Evolutionary conservation across 352 stramenopile genomes (phyloP).

Genomic region (Phytopythium aichiense): DNA sequence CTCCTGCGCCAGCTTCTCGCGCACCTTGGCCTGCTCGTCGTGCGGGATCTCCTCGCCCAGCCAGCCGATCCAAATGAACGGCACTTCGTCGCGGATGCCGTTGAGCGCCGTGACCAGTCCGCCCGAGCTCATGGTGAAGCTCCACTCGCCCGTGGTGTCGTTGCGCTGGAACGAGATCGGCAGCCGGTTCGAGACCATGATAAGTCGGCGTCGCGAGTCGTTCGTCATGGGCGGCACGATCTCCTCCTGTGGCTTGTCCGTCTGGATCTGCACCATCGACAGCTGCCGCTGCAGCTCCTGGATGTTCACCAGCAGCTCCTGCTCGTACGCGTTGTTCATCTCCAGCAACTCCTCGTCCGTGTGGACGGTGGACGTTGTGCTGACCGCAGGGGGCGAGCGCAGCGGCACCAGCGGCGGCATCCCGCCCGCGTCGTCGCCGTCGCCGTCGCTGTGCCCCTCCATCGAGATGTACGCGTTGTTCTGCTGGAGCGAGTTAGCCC

Average conservation of each 20-base stretch:
- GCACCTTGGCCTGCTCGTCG: constrained; percentile 76
- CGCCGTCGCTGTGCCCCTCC: constrained; percentile 12
- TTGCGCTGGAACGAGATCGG: constrained; percentile 89
- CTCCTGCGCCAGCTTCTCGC: constrained; percentile 77
- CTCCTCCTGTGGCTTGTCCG: constrained; percentile 71
- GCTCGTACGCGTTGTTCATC: constrained; percentile 77
- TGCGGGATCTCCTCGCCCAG: constrained; percentile 84
- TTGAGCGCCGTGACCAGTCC: constrained; percentile 88
- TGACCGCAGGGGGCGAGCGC: constrained; percentile 11
- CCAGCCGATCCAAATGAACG: constrained; percentile 92
- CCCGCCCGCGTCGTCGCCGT: constrained; percentile 6
- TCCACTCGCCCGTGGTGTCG: constrained; percentile 80
- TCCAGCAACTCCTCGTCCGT: constrained; percentile 57
- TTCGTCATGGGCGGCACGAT: constrained; percentile 53
- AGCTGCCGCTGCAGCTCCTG: constrained; percentile 89
- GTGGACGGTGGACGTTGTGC: constrained; percentile 30
- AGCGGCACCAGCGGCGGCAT: constrained; percentile 20
- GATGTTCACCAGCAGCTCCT: constrained; percentile 89
- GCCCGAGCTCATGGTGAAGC: constrained; percentile 85
- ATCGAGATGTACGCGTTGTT: constrained; percentile 12
- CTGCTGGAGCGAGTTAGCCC: constrained; percentile 16
- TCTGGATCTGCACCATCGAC: constrained; percentile 83
- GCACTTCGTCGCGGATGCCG: constrained; percentile 81
- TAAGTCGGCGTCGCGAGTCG: constrained; percentile 69
- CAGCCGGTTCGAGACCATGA: constrained; percentile 90